phyloP scores from a whole-genome alignment of 441 rosid genomes.

The Gossypium gossypioides region DNA sequence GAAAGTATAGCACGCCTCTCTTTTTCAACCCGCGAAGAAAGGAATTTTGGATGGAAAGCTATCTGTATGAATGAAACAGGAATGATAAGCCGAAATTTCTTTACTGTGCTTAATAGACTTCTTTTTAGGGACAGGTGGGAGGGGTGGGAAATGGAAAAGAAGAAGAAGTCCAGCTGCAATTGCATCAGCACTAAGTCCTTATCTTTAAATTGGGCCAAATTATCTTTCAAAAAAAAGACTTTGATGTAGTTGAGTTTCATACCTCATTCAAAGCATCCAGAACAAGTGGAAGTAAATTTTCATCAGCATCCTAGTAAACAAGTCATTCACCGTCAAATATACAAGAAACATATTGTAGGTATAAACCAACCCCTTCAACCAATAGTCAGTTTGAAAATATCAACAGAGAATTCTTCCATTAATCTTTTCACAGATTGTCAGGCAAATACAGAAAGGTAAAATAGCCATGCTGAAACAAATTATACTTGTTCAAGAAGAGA shows the following conservation, averaged over 20 bases:
- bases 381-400: background rate
- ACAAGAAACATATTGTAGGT: background rate
- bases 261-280: slow-evolving; percentile 97
- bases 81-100: background rate
- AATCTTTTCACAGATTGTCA: slow-evolving; percentile 11
- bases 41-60: slow-evolving; percentile 91
- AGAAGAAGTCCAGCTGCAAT: slow-evolving; percentile 6
- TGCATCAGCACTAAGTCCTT: background rate
- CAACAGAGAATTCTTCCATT: background rate
- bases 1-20: slow-evolving; percentile 98
- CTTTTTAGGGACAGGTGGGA: background rate
- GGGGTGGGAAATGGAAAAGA: background rate
- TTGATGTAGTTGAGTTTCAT: slow-evolving; percentile 9
- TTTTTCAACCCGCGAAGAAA: slow-evolving; percentile 91
- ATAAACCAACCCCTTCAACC: background rate
- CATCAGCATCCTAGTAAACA: slow-evolving; percentile 69
- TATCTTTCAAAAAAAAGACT: background rate
- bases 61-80: slow-evolving; percentile 43
- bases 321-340: slow-evolving; percentile 24
- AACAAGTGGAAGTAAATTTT: slow-evolving; percentile 72
- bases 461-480: slow-evolving; percentile 4
- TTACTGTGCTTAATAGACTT: background rate
- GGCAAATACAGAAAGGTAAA: slow-evolving; percentile 8
- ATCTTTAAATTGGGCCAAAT: slow-evolving; percentile 5
- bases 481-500: background rate